Conservation (phyloP, 768 basidiomycete species). For the Paxillus ammoniavirescens region DNA sequence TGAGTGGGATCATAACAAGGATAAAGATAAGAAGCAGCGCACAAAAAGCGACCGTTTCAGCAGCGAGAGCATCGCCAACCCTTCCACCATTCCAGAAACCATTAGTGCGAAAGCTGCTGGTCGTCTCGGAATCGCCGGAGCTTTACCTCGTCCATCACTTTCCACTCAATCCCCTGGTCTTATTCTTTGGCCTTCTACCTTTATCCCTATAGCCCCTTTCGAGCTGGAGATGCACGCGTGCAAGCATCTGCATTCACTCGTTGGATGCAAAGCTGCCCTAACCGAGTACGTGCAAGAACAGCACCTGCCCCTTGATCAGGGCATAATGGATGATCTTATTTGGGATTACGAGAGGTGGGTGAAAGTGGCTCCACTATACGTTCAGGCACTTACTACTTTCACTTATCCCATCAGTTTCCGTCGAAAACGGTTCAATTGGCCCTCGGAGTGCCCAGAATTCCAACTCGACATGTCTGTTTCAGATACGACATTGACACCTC, state of each 20-base stretch:
- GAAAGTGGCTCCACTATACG: neutral
- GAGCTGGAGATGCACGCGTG: constrained; percentile 78
- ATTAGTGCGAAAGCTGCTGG: constrained; percentile 37
- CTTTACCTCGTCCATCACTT: constrained; percentile 12
- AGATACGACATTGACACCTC: constrained; percentile 16
- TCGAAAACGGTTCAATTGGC: constrained; percentile 69
- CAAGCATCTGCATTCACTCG: constrained; percentile 62
- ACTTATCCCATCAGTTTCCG: constrained; percentile 49
- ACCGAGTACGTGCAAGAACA: constrained; percentile 41
- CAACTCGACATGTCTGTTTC: constrained; percentile 22
- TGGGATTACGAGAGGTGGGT: constrained; percentile 39
- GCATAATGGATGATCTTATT: constrained; percentile 25
- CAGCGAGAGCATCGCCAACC: constrained; percentile 20
- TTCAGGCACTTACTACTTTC: constrained; percentile 8
- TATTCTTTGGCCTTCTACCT: constrained; percentile 56
- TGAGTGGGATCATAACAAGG: constrained; percentile 35
- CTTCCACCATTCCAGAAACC: constrained; percentile 25
- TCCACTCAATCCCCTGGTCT: constrained; percentile 61
- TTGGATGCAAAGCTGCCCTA: constrained; percentile 62
- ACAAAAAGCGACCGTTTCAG: constrained; percentile 26
- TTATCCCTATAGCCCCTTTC: constrained; percentile 52
- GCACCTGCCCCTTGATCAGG: constrained; percentile 16
- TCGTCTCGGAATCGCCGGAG: constrained; percentile 35
- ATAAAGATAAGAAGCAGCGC: constrained; percentile 23
- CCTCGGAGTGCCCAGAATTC: constrained; percentile 41